Evolutionary conservation across 1,139 yeast genomes (phyloP), one percentile per base, ranked within the genome.

Genomic region (Kurtzmaniella quercitrusa): DNA sequence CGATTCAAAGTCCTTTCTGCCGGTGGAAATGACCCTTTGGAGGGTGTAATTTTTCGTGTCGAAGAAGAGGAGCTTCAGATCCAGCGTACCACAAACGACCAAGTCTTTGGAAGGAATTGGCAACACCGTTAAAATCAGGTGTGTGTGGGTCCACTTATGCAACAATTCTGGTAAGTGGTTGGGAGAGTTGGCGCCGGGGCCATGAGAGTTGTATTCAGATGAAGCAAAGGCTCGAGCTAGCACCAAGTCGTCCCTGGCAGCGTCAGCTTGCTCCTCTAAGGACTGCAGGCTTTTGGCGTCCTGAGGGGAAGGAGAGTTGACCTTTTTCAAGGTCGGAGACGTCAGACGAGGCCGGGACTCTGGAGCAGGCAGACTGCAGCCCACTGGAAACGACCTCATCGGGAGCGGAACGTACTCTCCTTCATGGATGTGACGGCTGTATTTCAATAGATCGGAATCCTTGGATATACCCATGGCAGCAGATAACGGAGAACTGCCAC

Each of bases 11-110:
- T 85, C 88, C 11, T 62, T 62, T 37, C 55, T 56, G 5, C 63
- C 63, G 38, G 62, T 52, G 39, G 57, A 48, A 21, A 67, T 61
- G 29, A 69, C 70, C 36, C 65, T 67, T 42, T 69, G 70, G 47
- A 73, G 59, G 40, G 81, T 80, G 58, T 77, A 91, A 1, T 85
- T 80, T n/a, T 64, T 63, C 48, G 86, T 67, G 55, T 88, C 91
- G 56, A 77, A 83, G 1, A 88, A 82, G 37, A 88, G 63, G 41
- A 93, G 85, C 53, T 79, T 79, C n/a, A 95, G 87, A 54, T 85
- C 87, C 55, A 91, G 96, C 1, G 97, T 88, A n/a, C 98, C 98
- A 46, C 96, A 94, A 59, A 86, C 86, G 15, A 93, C 56, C 37
- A 82, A 65, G 37, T 77, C 70, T 46, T 75, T 75, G 25, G 63